Percentiles rank a stretch among this genome's conserved stretches.
Evolutionary conservation across 2,329 filamentous ascomycete species (phyloP).

Genomic region (Aspergillus sojae): DNA sequence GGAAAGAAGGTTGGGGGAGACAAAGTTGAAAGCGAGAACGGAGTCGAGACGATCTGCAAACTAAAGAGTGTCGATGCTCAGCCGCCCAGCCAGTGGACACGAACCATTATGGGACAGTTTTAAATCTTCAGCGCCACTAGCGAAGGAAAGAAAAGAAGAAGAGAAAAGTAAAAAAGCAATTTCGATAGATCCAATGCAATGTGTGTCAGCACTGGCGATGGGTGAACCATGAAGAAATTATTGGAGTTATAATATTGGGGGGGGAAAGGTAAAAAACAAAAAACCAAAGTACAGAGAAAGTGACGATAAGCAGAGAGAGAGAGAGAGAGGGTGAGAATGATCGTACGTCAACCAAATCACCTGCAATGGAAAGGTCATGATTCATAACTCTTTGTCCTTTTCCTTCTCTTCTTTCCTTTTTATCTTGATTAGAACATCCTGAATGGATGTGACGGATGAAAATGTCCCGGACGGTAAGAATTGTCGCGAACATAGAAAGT

Average conservation of each 20-base stretch:
- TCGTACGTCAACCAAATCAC: slow-evolving; percentile 2
- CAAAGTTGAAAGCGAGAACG: slow-evolving; percentile 6
- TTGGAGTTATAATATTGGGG: neutral
- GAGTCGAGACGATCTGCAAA: slow-evolving; percentile 2
- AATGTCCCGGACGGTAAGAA: neutral
- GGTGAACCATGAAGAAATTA: neutral
- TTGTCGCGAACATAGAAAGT: neutral
- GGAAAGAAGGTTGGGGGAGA: neutral
- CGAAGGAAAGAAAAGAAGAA: slow-evolving; percentile 2
- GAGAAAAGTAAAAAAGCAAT: neutral
- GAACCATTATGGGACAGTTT: neutral
- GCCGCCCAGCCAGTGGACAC: slow-evolving; percentile 2
- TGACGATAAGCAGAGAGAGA: no score
- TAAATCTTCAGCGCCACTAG: neutral
- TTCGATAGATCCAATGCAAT: slow-evolving; percentile 1
- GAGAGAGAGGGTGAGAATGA: neutral
- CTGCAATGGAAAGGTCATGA: neutral
- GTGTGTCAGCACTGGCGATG: neutral
- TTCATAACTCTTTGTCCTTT: neutral
- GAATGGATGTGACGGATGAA: neutral
- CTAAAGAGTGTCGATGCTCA: slow-evolving; percentile 3
- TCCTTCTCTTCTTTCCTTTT: neutral
- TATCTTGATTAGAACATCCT: neutral
- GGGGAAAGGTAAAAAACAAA: no score
- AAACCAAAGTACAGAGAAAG: no score